A percentile compares a stretch with the other conserved stretches of the same genome.
These are phyloP conservation scores for Neurospora tetraspora DNA, from an alignment of 495 filamentous ascomycete species.

Conservation along the genomic window DNA sequence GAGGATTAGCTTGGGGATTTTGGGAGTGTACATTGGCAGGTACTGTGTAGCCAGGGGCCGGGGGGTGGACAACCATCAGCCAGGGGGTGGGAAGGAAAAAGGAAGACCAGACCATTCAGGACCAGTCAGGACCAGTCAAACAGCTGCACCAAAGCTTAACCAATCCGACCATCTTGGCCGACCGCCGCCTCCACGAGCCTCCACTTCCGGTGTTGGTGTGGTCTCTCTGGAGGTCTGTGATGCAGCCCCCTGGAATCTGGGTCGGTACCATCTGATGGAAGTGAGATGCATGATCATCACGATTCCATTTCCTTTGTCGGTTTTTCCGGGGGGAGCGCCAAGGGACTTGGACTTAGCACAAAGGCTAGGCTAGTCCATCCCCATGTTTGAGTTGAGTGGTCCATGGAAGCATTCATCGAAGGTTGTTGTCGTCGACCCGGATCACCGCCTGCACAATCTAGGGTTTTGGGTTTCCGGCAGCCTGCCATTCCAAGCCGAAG, in stretches of 20 bases:
- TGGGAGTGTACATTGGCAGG: slow-evolving; percentile 6
- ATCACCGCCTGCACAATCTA: background rate
- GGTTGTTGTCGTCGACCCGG: background rate
- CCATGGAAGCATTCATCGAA: background rate
- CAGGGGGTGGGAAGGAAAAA: background rate
- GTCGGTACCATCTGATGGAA: background rate
- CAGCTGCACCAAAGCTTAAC: slow-evolving; percentile 17
- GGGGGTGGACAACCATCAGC: background rate
- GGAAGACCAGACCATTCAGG: background rate
- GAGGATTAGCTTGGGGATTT: background rate
- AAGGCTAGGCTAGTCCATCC: background rate
- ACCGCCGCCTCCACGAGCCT: slow-evolving; percentile 7
- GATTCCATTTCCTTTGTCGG: background rate
- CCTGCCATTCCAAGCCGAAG: background rate
- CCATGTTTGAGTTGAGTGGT: background rate
- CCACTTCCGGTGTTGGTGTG: slow-evolving; percentile 10
- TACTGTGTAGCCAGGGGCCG: slow-evolving; percentile 1
- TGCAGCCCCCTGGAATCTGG: background rate
- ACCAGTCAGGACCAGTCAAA: background rate
- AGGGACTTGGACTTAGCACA: background rate
- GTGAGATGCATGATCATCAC: background rate
- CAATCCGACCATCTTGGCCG: slow-evolving; percentile 8
- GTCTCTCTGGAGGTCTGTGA: background rate
- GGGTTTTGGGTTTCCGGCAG: background rate
- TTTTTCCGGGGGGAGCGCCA: background rate